Percentiles rank a stretch among this genome's conserved stretches.
Conservation (phyloP, 768 basidiomycete species). For the Mycena kentingensis region DNA sequence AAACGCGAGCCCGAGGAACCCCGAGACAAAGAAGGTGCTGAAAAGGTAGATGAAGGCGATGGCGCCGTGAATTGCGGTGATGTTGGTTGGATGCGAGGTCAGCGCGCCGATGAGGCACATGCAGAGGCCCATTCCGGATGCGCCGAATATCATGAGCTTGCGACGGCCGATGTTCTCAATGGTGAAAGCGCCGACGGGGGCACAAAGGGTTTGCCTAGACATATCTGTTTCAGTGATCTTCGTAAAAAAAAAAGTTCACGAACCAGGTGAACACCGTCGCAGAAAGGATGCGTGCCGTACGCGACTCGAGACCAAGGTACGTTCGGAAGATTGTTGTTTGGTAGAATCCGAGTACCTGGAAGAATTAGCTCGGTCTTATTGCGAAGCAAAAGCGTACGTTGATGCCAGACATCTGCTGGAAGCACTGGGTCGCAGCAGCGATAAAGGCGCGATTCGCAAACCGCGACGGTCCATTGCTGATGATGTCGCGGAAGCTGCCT, state of each 20-base stretch:
- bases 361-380: no score
- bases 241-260: background rate
- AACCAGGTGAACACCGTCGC: slow-evolving; percentile 21
- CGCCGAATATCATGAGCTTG: slow-evolving; percentile 21
- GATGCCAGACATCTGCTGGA: slow-evolving; percentile 24
- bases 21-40: slow-evolving; percentile 19
- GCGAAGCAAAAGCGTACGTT: no score
- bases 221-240: background rate
- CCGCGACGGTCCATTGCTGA: slow-evolving; percentile 19
- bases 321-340: slow-evolving; percentile 20
- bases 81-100: slow-evolving; percentile 12
- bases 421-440: slow-evolving; percentile 17
- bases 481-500: slow-evolving; percentile 22
- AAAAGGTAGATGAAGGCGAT: slow-evolving; percentile 24
- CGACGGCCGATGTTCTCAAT: slow-evolving; percentile 21
- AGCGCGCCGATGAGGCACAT: slow-evolving; percentile 18
- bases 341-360: slow-evolving; percentile 20
- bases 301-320: slow-evolving; percentile 14
- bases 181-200: slow-evolving; percentile 21
- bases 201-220: slow-evolving; percentile 19
- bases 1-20: slow-evolving; percentile 24
- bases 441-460: slow-evolving; percentile 24
- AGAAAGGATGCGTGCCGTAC: slow-evolving; percentile 15
- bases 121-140: slow-evolving; percentile 21
- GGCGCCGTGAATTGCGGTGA: slow-evolving; percentile 18